Evolutionary conservation across 148 eudicot species (phyloP).

Genomic region (Camellia sinensis): DNA sequence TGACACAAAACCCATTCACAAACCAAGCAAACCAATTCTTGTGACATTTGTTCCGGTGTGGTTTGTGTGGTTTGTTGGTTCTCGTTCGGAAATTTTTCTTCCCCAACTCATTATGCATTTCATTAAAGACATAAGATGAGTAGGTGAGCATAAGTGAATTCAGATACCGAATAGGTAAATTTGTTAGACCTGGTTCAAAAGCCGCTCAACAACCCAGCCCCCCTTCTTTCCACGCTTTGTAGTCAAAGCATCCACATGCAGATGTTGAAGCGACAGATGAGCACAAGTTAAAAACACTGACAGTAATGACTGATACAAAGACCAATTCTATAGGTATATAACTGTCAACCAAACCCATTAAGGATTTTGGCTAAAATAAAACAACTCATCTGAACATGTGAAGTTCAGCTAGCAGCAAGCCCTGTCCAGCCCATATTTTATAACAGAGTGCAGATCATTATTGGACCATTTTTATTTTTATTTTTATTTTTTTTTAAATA

Average conservation of each 20-base stretch:
- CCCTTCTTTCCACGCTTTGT: conserved; percentile 77
- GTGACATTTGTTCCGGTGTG: not conserved
- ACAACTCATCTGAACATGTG: too few species aligned
- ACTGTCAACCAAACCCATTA: too few species aligned
- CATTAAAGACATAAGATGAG: not conserved
- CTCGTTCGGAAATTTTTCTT: not conserved
- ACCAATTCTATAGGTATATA: not conserved
- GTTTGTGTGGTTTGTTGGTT: not conserved
- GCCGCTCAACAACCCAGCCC: conserved; percentile 72
- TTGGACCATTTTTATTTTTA: too few species aligned
- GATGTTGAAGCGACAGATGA: not conserved
- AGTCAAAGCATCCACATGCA: conserved; percentile 81
- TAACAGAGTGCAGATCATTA: too few species aligned
- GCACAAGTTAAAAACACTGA: not conserved
- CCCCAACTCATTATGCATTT: not conserved
- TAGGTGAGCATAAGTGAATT: not conserved
- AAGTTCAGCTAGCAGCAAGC: too few species aligned
- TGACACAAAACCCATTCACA: too few species aligned
- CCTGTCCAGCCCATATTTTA: too few species aligned
- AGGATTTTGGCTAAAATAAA: too few species aligned
- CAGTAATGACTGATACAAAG: not conserved
- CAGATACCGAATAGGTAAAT: not conserved
- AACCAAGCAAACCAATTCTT: not conserved
- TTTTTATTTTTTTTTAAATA: too few species aligned
- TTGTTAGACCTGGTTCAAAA: conserved; percentile 61